These are phyloP conservation scores for Conidiobolus incongruus DNA, from an alignment of 371 early-diverging fungal species.

Conservation along the genomic window DNA sequence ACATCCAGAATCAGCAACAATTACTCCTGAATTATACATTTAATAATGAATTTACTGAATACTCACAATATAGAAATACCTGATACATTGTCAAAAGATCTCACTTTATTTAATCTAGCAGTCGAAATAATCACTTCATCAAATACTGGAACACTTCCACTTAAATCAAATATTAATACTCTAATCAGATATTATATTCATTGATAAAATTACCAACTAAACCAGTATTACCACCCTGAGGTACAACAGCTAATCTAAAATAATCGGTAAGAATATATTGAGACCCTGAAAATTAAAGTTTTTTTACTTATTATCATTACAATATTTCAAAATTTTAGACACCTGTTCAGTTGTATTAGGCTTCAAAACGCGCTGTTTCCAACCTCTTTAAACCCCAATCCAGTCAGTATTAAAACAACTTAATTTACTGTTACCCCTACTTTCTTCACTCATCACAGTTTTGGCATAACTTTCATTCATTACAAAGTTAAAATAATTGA, in stretches of 20 bases:
- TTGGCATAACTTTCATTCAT: too few relatives aligned
- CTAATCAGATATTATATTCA: neutral
- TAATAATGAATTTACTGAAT: slow-evolving; percentile 1
- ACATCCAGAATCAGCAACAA: slow-evolving; percentile 73
- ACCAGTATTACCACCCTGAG: slow-evolving; percentile 96
- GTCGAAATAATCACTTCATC: slow-evolving; percentile 77
- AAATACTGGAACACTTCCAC: slow-evolving; percentile 81
- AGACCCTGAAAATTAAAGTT: too few relatives aligned
- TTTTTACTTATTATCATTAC: slow-evolving; percentile 51
- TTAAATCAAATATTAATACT: slow-evolving; percentile 11
- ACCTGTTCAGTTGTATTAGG: slow-evolving; percentile 78
- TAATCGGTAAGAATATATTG: neutral
- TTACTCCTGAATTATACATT: slow-evolving; percentile 20
- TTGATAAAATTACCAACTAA: slow-evolving; percentile 18
- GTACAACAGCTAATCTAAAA: slow-evolving; percentile 62
- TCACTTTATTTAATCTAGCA: slow-evolving; percentile 45
- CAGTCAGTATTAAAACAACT: slow-evolving; percentile 64
- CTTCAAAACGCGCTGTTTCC: slow-evolving; percentile 51
- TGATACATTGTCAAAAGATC: slow-evolving; percentile 54
- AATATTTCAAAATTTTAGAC: slow-evolving; percentile 60
- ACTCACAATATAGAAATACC: slow-evolving; percentile 16
- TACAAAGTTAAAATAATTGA: too few relatives aligned
- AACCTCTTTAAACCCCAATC: slow-evolving; percentile 78
- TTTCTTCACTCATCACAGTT: slow-evolving; percentile 9
- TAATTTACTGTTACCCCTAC: slow-evolving; percentile 28